Evolutionary conservation across 2,329 filamentous ascomycete genomes (phyloP), one percentile per base, ranked within the genome.

Genomic region (Aspergillus vadensis): DNA sequence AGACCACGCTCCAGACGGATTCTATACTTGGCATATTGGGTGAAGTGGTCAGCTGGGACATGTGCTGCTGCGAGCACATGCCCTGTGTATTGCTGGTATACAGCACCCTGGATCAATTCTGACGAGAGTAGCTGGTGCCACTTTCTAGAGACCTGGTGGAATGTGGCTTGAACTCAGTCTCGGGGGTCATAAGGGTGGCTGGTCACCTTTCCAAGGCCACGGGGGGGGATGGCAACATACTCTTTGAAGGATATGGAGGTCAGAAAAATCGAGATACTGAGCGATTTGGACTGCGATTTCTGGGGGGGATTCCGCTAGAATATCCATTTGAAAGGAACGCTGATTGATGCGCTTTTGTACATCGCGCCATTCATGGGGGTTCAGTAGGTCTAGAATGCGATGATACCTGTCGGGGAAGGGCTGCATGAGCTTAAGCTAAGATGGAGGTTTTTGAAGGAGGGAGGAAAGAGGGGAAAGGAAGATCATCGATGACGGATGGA

Each of bases 101-200:
- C 58, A 32, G 61, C 47, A 32, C 56, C 49, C 44, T 67, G 69
- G 30, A 71, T 61, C 2, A 55, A 17, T 7, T 62, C 55, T 0
- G 70, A 72, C n/a, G 72, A 72, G 12, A 77, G 61, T 14, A 76
- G 21, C 23, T 60, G 50, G 12, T 65, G 58, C 76, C 76, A 77
- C 58, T 63, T 64, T 62, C 61, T 72, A 12, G 74, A 76, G 51
- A 77, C 74, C 74, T 76, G 51, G 38, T n/a, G 19, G 25, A 6
- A 19, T 47, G 21, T 36, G 39, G 12, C 38, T 36, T 17, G 19
- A 39, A 21, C 17, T 48, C 17, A 58, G 49, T 50, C 38, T 32
- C 32, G 12, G 10, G 32, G 12, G 15, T 19, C 19, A 38, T 23
- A 39, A 17, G n/a, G 30, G 30, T 25, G 23, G 21, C n/a, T 23